phyloP scores from a whole-genome alignment of 805 yeast species.

The Candida nitratophila region DNA sequence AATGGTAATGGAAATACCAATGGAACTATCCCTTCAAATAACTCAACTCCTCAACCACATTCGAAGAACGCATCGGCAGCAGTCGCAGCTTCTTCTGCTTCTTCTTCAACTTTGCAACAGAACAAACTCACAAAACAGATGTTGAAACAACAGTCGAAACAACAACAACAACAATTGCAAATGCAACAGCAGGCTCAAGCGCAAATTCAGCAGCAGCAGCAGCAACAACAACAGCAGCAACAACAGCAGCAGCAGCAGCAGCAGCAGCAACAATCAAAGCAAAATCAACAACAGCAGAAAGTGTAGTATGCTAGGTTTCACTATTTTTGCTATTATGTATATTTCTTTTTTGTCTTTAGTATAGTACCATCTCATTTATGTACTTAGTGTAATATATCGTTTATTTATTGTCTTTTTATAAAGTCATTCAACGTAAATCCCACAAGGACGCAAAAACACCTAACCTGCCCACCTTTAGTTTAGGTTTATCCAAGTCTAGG shows the following conservation, averaged over 20 bases:
- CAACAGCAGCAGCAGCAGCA: constrained; percentile 1
- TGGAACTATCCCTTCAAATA: background rate
- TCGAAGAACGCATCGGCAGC: too few relatives aligned
- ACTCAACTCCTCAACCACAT: background rate
- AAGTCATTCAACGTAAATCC: too few relatives aligned
- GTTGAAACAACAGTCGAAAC: background rate
- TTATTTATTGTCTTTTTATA: too few relatives aligned
- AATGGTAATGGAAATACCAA: background rate
- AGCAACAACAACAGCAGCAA: constrained; percentile 16
- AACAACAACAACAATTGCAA: constrained; percentile 25
- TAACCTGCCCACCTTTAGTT: too few relatives aligned
- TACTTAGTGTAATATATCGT: background rate
- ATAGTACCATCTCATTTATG: too few relatives aligned
- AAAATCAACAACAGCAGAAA: background rate
- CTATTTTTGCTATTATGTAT: background rate
- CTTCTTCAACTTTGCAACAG: background rate
- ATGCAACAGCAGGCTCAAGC: constrained; percentile 16
- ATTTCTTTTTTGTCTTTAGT: background rate
- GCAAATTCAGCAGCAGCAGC: constrained; percentile 22
- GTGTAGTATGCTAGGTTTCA: background rate
- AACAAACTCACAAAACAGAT: constrained; percentile 11
- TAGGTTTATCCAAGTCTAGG: too few relatives aligned
- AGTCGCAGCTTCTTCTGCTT: too few relatives aligned
- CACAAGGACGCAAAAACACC: too few relatives aligned
- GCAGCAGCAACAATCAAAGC: constrained; percentile 11